Evolutionary conservation across 768 basidiomycete genomes (phyloP), one percentile per base, ranked within the genome.

Genomic region (Leccinum broughii): DNA sequence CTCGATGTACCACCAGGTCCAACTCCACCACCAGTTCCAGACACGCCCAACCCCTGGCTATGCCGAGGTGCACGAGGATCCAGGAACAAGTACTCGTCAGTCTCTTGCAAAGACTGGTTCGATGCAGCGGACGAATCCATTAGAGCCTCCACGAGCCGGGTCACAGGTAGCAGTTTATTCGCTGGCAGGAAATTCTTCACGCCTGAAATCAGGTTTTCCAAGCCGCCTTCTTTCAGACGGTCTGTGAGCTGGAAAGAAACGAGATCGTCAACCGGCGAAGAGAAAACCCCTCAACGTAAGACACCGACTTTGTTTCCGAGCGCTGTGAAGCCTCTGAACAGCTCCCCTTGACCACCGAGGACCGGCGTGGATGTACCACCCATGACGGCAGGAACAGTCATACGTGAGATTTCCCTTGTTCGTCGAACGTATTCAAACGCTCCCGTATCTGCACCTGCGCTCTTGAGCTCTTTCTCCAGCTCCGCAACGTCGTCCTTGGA

Each of bases 121-220:
- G 93, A 91, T 3, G 94, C 97, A 2, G 90, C 83, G 0, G 95
- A 88, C 0, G 97, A 95, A 71, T 99, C 97, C 95, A 98, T 98
- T 30, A 99, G 80, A 22, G 97, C 96, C 70, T 98, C 97, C 2
- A 92, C 88, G 34, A 99, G 81, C 11, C 97, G 88, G 0, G 97
- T 98, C 51, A 96, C 86, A 11, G 93, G 89, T 53, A 97, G 83
- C 41, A 97, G 84, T 75, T 99, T 96, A 72, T 94, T 93, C 3
- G 93, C 89, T 1, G 97, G 97, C 17, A 99, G 77, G 80, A 99
- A 95, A 76, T 97, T 98, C 74, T 96, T 97, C 68, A 99, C 97
- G 41, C 95, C 96, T 0, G 95, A 95, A 63, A 99, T 92, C 15
- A 99, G 80, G 72, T 96, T 96, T 72, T 98, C 95, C 34, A 98